Conservation (phyloP, 1,139 yeast species). For the Neolecta irregularis region DNA sequence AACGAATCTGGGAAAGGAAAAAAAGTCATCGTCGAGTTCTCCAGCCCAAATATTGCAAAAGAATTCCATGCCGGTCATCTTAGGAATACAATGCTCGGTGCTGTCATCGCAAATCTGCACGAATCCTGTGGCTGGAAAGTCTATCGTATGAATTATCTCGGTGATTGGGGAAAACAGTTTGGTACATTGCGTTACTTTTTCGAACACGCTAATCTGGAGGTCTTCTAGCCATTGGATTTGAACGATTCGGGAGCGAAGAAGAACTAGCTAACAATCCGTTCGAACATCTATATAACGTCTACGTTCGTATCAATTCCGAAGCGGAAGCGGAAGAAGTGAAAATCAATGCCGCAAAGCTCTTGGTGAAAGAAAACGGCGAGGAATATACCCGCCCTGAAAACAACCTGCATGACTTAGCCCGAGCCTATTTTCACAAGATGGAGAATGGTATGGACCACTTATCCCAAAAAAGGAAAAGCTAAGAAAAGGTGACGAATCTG, state of each 20-base stretch:
- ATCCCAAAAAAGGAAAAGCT: neutral
- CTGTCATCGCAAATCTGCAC: slow-evolving; percentile 80
- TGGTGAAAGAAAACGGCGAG: slow-evolving; percentile 9
- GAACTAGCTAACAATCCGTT: slow-evolving; percentile 65
- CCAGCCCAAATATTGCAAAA: slow-evolving; percentile 96
- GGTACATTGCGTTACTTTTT: slow-evolving; percentile 36
- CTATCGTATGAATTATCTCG: slow-evolving; percentile 77
- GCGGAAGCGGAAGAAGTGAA: slow-evolving; percentile 12
- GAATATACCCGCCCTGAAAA: slow-evolving; percentile 12
- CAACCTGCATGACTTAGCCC: slow-evolving; percentile 38
- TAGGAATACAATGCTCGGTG: slow-evolving; percentile 95
- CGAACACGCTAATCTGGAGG: slow-evolving; percentile 4
- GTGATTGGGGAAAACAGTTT: slow-evolving; percentile 99
- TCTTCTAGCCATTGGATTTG: slow-evolving; percentile 72
- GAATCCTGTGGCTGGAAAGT: slow-evolving; percentile 88
- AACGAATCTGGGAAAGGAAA: slow-evolving; percentile 62
- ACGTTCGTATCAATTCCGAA: slow-evolving; percentile 68
- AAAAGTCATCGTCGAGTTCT: slow-evolving; percentile 69
- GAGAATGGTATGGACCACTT: slow-evolving; percentile 40
- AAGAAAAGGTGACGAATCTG: slow-evolving; percentile 45
- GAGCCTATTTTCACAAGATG: slow-evolving; percentile 77
- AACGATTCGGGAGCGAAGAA: slow-evolving; percentile 69
- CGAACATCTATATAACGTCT: slow-evolving; percentile 86
- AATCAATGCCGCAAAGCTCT: slow-evolving; percentile 8
- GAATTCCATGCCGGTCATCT: slow-evolving; percentile 99